phyloP scores from a whole-genome alignment of 768 basidiomycete species.

The Boletales sp. region DNA sequence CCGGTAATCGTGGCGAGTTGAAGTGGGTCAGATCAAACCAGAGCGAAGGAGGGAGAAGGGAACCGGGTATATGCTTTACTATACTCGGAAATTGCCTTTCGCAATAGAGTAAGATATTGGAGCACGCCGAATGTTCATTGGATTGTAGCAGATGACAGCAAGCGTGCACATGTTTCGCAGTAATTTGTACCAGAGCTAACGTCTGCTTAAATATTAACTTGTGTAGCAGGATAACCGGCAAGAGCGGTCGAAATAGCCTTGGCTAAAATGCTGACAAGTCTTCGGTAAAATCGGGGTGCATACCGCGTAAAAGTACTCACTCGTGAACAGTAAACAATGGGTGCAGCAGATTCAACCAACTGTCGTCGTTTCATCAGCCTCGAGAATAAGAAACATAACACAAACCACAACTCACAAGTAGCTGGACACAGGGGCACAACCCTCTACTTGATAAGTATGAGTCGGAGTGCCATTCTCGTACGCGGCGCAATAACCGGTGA shows the following conservation, averaged over 20 bases:
- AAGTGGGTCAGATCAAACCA: no score
- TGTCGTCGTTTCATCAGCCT: conserved; percentile 16
- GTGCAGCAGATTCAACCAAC: conserved; percentile 61
- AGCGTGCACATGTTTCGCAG: no score
- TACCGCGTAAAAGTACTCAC: conserved; percentile 33
- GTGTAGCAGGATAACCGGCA: conserved; percentile 27
- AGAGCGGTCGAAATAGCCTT: conserved; percentile 47
- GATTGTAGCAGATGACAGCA: no score
- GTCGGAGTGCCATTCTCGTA: conserved; percentile 57
- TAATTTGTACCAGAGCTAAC: not conserved
- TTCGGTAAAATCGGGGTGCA: not conserved
- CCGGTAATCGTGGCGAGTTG: no score
- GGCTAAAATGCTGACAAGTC: conserved; percentile 42
- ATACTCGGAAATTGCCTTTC: no score
- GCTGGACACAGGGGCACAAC: conserved; percentile 59
- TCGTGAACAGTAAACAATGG: conserved; percentile 62
- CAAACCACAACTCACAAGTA: conserved; percentile 50
- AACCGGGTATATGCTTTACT: no score
- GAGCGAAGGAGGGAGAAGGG: no score
- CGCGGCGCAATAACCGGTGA: conserved; percentile 55
- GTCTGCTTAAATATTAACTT: conserved; percentile 10
- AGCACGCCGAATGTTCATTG: no score
- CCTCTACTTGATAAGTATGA: conserved; percentile 48
- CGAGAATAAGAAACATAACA: not conserved
- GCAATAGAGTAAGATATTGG: no score